Evolutionary conservation across 2,329 filamentous ascomycete species (phyloP).

Genomic region (Pseudocercospora crystallina): DNA sequence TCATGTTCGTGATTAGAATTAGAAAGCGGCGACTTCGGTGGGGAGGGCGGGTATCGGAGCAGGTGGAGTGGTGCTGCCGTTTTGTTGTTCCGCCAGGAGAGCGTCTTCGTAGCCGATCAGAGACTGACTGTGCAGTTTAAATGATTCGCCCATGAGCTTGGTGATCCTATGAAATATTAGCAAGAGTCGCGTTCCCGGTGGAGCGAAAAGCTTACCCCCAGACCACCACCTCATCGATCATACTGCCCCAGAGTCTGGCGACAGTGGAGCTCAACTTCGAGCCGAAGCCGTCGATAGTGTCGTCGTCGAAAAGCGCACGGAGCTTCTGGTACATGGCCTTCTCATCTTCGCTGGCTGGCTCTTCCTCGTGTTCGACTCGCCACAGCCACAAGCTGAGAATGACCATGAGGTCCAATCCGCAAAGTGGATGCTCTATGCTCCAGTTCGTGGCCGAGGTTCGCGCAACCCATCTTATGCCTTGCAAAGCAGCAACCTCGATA

Average conservation of each 20-base stretch:
- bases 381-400: slow-evolving; percentile 98
- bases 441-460: slow-evolving; percentile 96
- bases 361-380: slow-evolving; percentile 97
- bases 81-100: slow-evolving; percentile 44
- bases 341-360: slow-evolving; percentile 82
- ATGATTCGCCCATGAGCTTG: slow-evolving; percentile 95
- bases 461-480: slow-evolving; percentile 97
- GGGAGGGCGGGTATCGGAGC: slow-evolving; percentile 28
- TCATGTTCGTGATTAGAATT: slow-evolving; percentile 24
- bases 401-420: slow-evolving; percentile 95
- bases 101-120: slow-evolving; percentile 93
- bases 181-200: not conserved
- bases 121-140: slow-evolving; percentile 93
- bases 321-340: slow-evolving; percentile 89
- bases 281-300: slow-evolving; percentile 77
- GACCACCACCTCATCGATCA: slow-evolving; percentile 97
- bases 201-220: slow-evolving; percentile 79
- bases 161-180: slow-evolving; percentile 66
- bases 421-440: slow-evolving; percentile 97
- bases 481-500: slow-evolving; percentile 90
- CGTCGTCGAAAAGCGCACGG: slow-evolving; percentile 84
- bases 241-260: slow-evolving; percentile 91
- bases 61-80: slow-evolving; percentile 24
- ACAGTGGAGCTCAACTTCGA: slow-evolving; percentile 92
- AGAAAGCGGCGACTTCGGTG: slow-evolving; percentile 35